Evolutionary conservation across 352 stramenopile species (phyloP).

Genomic region (Globisporangium nunn): DNA sequence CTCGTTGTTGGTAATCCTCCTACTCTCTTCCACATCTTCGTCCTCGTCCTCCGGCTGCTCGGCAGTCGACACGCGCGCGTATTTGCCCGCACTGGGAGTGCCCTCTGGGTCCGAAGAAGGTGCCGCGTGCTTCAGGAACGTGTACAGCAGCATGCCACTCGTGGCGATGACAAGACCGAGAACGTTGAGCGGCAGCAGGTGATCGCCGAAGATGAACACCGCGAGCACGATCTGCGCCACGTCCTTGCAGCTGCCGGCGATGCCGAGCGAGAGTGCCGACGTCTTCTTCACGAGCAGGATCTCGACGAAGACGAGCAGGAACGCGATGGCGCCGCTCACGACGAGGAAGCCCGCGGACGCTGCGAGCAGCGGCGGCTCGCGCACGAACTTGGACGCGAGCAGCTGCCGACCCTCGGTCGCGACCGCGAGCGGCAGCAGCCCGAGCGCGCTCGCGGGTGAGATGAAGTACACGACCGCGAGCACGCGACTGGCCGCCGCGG

Average conservation of each 20-base stretch:
- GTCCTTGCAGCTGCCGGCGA: constrained; percentile 78
- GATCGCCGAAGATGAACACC: constrained; percentile 70
- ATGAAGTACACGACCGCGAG: constrained; percentile 83
- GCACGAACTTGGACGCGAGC: constrained; percentile 48
- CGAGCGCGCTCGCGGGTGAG: constrained; percentile 59
- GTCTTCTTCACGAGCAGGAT: constrained; percentile 79
- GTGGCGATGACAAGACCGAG: constrained; percentile 63
- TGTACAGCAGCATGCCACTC: constrained; percentile 71
- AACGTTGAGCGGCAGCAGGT: constrained; percentile 55
- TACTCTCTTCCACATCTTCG: background rate
- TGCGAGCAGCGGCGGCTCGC: constrained; percentile 35
- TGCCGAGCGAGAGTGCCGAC: constrained; percentile 70
- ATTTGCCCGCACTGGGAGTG: constrained; percentile 15
- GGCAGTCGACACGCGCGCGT: constrained; percentile 28
- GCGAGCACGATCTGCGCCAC: constrained; percentile 73
- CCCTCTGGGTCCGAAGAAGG: constrained; percentile 10
- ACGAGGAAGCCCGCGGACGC: constrained; percentile 60
- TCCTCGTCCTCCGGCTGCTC: background rate
- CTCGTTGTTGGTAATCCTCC: too few species aligned
- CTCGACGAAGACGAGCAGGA: constrained; percentile 79
- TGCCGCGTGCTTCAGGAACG: constrained; percentile 56
- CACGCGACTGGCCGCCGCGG: constrained; percentile 38
- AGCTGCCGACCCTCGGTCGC: constrained; percentile 42
- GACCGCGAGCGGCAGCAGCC: constrained; percentile 62
- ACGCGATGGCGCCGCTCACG: constrained; percentile 57